Evolutionary conservation across 371 early-diverging fungal genomes (phyloP).

Genomic region (Saksenaea oblongispora): DNA sequence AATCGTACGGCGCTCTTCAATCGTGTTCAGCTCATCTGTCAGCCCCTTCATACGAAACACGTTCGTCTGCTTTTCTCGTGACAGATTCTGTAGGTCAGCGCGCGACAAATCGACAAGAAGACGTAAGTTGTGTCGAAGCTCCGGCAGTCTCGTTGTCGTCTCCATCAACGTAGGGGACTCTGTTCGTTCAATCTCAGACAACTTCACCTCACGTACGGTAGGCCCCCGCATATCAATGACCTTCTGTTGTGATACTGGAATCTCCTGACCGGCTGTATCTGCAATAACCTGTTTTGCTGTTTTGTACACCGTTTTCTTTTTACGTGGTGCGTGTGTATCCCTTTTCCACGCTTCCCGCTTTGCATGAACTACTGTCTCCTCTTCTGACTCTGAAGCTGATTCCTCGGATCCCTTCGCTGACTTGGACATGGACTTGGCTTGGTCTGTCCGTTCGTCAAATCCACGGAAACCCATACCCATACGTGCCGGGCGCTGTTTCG

Average conservation of each 20-base stretch:
- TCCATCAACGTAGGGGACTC: constrained; percentile 49
- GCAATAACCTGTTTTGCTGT: constrained; percentile 71
- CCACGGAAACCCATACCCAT: constrained; percentile 83
- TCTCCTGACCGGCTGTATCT: constrained; percentile 20
- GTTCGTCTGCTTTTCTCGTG: constrained; percentile 57
- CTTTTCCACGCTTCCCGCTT: constrained; percentile 58
- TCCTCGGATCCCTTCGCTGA: constrained; percentile 21
- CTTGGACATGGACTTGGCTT: constrained; percentile 52
- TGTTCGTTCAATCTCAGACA: constrained; percentile 43
- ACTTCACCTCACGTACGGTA: constrained; percentile 62
- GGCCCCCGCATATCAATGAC: constrained; percentile 85
- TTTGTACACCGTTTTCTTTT: constrained; percentile 64
- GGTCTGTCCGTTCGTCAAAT: constrained; percentile 69
- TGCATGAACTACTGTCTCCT: constrained; percentile 6
- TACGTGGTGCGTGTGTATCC: constrained; percentile 25
- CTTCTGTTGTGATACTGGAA: constrained; percentile 52
- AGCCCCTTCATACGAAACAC: constrained; percentile 43
- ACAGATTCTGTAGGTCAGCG: constrained; percentile 66
- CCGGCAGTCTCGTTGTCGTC: constrained; percentile 63
- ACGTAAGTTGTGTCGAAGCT: constrained; percentile 79
- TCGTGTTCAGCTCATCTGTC: constrained; percentile 37
- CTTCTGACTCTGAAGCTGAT: constrained; percentile 25
- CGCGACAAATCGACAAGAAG: constrained; percentile 72
- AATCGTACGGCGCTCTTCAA: constrained; percentile 35
- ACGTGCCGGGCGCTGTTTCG: constrained; percentile 75